A percentile compares a stretch with the other conserved stretches of the same genome.
These are phyloP conservation scores for Pythium biforme DNA, from an alignment of 352 stramenopile species.

Conservation along the genomic window DNA sequence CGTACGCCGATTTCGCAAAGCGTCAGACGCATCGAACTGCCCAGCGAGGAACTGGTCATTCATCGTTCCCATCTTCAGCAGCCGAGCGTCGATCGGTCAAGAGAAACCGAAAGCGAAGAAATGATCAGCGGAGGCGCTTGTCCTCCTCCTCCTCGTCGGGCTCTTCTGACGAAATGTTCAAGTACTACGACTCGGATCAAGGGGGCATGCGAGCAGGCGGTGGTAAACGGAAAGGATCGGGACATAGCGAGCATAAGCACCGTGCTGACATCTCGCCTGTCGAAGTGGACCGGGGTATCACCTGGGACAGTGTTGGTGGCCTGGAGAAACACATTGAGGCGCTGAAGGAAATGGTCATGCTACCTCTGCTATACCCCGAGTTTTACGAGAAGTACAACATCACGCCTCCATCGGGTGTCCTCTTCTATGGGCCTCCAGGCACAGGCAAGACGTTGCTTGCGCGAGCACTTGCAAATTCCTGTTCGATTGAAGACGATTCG, in stretches of 20 bases:
- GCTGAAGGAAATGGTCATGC: slow-evolving; percentile 94
- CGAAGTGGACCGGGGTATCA: slow-evolving; percentile 80
- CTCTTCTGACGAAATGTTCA: slow-evolving; percentile 44
- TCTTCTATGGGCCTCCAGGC: slow-evolving; percentile 91
- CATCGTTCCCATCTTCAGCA: slow-evolving; percentile 10
- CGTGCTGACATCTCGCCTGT: slow-evolving; percentile 81
- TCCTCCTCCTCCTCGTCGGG: slow-evolving; percentile 48
- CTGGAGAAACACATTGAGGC: slow-evolving; percentile 84
- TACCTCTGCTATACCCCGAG: slow-evolving; percentile 91
- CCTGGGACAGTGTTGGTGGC: slow-evolving; percentile 84
- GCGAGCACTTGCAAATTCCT: slow-evolving; percentile 88
- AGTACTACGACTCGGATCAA: slow-evolving; percentile 62
- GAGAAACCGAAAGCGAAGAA: slow-evolving; percentile 20
- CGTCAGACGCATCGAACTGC: slow-evolving; percentile 38
- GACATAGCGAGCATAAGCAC: slow-evolving; percentile 32
- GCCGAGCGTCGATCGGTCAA: slow-evolving; percentile 31
- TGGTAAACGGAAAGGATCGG: slow-evolving; percentile 24
- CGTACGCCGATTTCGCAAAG: slow-evolving; percentile 71
- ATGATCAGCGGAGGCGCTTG: slow-evolving; percentile 26
- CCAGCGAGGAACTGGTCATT: slow-evolving; percentile 13
- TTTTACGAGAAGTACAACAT: slow-evolving; percentile 91
- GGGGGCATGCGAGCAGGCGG: slow-evolving; percentile 65
- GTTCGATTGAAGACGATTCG: slow-evolving; percentile 39
- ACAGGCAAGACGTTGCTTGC: slow-evolving; percentile 92
- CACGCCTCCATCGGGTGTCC: slow-evolving; percentile 75